Percentiles rank a stretch among this genome's conserved stretches.
These are phyloP conservation scores for Hypoxylon sp. DNA, from an alignment of 2,329 filamentous ascomycete species.

Conservation along the genomic window DNA sequence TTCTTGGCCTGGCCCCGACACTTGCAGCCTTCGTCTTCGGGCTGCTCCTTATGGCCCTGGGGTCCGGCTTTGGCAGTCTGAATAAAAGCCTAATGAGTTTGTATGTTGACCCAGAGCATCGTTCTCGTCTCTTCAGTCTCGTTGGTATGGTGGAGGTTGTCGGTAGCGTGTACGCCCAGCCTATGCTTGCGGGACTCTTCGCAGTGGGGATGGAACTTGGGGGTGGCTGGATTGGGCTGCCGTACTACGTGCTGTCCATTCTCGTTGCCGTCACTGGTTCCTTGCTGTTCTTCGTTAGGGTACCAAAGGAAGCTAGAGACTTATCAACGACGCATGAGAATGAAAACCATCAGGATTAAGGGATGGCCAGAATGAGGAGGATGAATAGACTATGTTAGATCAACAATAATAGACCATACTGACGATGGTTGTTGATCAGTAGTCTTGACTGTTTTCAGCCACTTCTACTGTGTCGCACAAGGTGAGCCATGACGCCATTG, in stretches of 20 bases:
- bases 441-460: not conserved
- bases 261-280: slow-evolving; percentile 40
- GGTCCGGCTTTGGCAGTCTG: slow-evolving; percentile 51
- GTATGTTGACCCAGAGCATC: slow-evolving; percentile 52
- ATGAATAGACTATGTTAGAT: slow-evolving; percentile 2
- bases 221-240: slow-evolving; percentile 53
- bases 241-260: slow-evolving; percentile 49
- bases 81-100: slow-evolving; percentile 52
- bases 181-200: slow-evolving; percentile 53
- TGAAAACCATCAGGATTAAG: slow-evolving; percentile 20
- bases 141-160: slow-evolving; percentile 53
- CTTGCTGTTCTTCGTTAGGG: slow-evolving; percentile 47
- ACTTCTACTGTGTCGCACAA: too few species aligned
- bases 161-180: slow-evolving; percentile 51
- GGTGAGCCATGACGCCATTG: too few species aligned
- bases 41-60: slow-evolving; percentile 51
- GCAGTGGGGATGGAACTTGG: slow-evolving; percentile 50
- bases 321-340: slow-evolving; percentile 11
- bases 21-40: slow-evolving; percentile 50
- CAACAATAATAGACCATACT: slow-evolving; percentile 1
- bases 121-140: slow-evolving; percentile 53
- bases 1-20: slow-evolving; percentile 49
- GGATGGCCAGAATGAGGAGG: not conserved
- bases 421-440: not conserved
- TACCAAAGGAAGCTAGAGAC: slow-evolving; percentile 37